phyloP scores from a whole-genome alignment of 2,329 filamentous ascomycete genomes.

The Talaromyces sp. region DNA sequence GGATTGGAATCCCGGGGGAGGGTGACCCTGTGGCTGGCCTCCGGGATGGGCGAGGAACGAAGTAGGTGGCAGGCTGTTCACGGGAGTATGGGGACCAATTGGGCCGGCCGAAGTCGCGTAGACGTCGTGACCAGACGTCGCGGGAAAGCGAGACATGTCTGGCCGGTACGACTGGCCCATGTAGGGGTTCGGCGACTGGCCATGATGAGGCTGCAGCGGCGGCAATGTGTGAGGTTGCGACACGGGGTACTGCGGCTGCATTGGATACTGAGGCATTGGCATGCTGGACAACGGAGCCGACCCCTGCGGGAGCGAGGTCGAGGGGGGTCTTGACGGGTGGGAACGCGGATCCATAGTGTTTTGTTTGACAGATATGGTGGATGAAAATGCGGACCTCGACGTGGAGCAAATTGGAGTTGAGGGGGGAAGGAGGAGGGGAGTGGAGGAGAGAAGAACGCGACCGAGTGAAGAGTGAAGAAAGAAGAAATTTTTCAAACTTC shows the following conservation, averaged over 20 bases:
- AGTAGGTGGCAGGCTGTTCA: constrained; percentile 38
- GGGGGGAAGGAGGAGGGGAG: background rate
- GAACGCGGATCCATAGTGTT: constrained; percentile 38
- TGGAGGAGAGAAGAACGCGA: background rate
- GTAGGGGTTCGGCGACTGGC: constrained; percentile 39
- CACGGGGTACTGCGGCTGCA: constrained; percentile 41
- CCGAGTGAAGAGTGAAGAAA: background rate
- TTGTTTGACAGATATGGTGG: background rate
- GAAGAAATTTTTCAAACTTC: background rate
- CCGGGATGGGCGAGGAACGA: constrained; percentile 39
- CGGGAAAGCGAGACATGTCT: constrained; percentile 39
- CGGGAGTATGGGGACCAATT: constrained; percentile 38
- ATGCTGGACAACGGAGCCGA: constrained; percentile 42
- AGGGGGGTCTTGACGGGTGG: constrained; percentile 40
- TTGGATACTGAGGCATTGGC: constrained; percentile 43
- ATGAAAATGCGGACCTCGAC: constrained; percentile 7
- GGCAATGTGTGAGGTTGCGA: constrained; percentile 42
- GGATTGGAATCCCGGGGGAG: constrained; percentile 34
- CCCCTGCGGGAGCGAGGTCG: constrained; percentile 41
- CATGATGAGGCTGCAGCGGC: constrained; percentile 42
- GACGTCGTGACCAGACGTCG: constrained; percentile 36
- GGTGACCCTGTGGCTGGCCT: constrained; percentile 33
- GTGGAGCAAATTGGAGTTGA: constrained; percentile 3
- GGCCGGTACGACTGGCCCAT: constrained; percentile 38
- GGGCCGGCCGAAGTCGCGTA: constrained; percentile 38